These are phyloP conservation scores for Collybiopsis luxurians DNA, from an alignment of 768 basidiomycete genomes.

Conservation along the genomic window DNA sequence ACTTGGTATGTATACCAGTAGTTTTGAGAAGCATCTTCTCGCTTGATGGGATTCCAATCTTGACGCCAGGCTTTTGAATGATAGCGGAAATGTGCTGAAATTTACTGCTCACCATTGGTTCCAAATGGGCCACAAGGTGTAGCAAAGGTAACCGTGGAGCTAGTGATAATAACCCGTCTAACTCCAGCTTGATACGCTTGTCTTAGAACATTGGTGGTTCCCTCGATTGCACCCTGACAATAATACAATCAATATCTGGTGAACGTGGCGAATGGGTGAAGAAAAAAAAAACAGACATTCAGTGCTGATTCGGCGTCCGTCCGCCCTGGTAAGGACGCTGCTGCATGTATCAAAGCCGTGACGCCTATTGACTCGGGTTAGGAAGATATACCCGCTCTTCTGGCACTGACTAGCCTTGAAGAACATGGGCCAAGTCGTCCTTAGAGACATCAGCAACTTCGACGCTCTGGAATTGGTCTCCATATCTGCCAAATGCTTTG, in stretches of 20 bases:
- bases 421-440: constrained; percentile 32
- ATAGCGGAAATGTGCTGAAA: too few relatives aligned
- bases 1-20: too few relatives aligned
- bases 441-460: constrained; percentile 7
- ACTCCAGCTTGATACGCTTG: constrained; percentile 21
- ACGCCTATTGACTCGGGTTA: constrained; percentile 22
- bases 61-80: too few relatives aligned
- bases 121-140: constrained; percentile 8
- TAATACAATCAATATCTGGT: too few relatives aligned
- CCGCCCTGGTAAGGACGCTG: constrained; percentile 15
- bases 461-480: constrained; percentile 9
- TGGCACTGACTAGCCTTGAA: background rate
- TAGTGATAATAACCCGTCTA: constrained; percentile 18
- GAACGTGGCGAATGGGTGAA: background rate
- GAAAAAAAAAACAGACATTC: background rate
- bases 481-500: constrained; percentile 5
- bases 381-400: background rate
- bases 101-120: constrained; percentile 12
- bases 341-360: constrained; percentile 33
- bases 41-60: constrained; percentile 20
- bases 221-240: constrained; percentile 18
- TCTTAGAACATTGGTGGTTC: constrained; percentile 21
- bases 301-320: background rate
- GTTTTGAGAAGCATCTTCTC: constrained; percentile 14
- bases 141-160: constrained; percentile 14